Evolutionary conservation across 306 rosid genomes (phyloP).

Genomic region (Cercis canadensis): DNA sequence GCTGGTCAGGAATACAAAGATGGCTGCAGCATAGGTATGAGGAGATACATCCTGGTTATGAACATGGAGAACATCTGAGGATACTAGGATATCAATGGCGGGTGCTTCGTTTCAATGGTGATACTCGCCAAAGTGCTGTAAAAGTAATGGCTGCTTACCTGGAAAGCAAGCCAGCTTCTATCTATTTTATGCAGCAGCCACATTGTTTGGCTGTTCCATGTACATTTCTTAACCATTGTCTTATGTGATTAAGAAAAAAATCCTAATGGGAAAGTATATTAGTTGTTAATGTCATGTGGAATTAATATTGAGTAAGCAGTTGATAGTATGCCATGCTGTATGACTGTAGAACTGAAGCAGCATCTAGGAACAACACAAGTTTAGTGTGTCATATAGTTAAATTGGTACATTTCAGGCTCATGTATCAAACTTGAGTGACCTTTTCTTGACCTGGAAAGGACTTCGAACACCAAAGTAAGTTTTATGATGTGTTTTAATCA

Average conservation of each 20-base stretch:
- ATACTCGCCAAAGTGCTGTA: constrained; percentile 83
- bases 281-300: too few species aligned
- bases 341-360: not conserved
- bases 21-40: constrained; percentile 72
- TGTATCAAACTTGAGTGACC: not conserved
- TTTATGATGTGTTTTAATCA: not conserved
- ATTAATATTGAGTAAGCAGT: too few species aligned
- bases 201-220: constrained; percentile 95
- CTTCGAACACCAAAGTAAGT: constrained; percentile 4
- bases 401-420: not conserved
- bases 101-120: constrained; percentile 79
- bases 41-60: constrained; percentile 52
- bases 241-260: not conserved
- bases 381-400: not conserved
- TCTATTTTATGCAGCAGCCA: constrained; percentile 84
- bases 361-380: constrained; percentile 1
- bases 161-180: constrained; percentile 55
- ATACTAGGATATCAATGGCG: constrained; percentile 94
- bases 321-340: constrained; percentile 1
- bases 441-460: not conserved
- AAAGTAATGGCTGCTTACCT: constrained; percentile 70
- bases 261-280: too few species aligned
- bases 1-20: constrained; percentile 66
- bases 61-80: constrained; percentile 51
- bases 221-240: constrained; percentile 42